Conservation (phyloP, 129 eudicot species). For the sunflower (Helianthus annuus) region HanXRQr2.0-SUNRISE NC_035437.2:82209602-82210101, state of each 20-base stretch:
- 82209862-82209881: slow-evolving; percentile 36
- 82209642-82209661: background rate
- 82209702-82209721: slow-evolving; percentile 20
- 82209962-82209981: slow-evolving; percentile 12
- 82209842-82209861: slow-evolving; percentile 32
- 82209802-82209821: slow-evolving; percentile 14
- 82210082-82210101: too few relatives aligned
- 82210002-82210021: too few relatives aligned
- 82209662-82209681: slow-evolving; percentile 51
- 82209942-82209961: slow-evolving; percentile 21
- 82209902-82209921: slow-evolving; percentile 34
- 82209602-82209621: too few relatives aligned
- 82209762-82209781: background rate
- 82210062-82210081: too few relatives aligned
- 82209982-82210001: too few relatives aligned
- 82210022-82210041: too few relatives aligned
- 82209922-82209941: slow-evolving; percentile 31
- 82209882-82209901: slow-evolving; percentile 32
- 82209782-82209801: background rate
- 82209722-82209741: slow-evolving; percentile 8
- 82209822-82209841: slow-evolving; percentile 15
- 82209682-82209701: slow-evolving; percentile 54
- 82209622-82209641: too few relatives aligned
- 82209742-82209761: slow-evolving; percentile 29
- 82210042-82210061: too few relatives aligned